Base-by-base conservation (phyloP, 768 basidiomycete species). In the Podaxis rugospora region DNA sequence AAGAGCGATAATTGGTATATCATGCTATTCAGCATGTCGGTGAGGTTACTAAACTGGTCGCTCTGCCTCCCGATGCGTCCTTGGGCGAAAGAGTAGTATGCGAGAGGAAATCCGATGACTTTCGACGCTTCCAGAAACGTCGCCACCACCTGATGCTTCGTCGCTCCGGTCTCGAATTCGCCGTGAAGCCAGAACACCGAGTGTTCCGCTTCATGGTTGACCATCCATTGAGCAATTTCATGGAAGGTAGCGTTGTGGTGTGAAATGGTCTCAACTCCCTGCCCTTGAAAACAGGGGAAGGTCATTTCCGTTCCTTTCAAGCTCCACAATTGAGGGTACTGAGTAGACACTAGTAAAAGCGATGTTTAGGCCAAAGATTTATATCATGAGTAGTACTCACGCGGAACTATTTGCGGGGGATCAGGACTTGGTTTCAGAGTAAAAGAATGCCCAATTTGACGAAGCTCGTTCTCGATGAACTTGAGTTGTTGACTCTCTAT, bases 181-280 rank as follows among this genome's bases (percentile, higher is more conserved):
- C 37, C 47, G 16, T 50, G 36, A 18, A 58, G 36, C 57, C 57
- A 58, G 16, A 58, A 36, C 5, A 58, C 57, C 14, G 49, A 47
- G 23, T 58, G 57, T 4, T 51, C 49, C 6, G 36, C 49, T 5
- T 58, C 35, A 58, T 28, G 23, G 25, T 58, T 27, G 37, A 32
- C 57, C 37, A 58, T 21, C 57, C 57, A 58, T 14, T n/a, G 57
- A 27, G 47, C n/a, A 21, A 58, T 40, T n/a, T 58, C 47, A 5
- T 32, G 57, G 32, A 58, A 51, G 6, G 50, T 51, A 40, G 47
- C 1, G 25, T 51, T 51, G 23, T 51, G n/a, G 7, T 36, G n/a
- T 7, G 39, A 14, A 32, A 40, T 16, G 28, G 21, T 21, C 16
- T 56, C 42, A 46, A 10, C 28, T 5, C 9, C 57, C 23, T 27